Conservation (phyloP, 1,284 basidiomycete species). For the Amylostereum areolatum region DNA sequence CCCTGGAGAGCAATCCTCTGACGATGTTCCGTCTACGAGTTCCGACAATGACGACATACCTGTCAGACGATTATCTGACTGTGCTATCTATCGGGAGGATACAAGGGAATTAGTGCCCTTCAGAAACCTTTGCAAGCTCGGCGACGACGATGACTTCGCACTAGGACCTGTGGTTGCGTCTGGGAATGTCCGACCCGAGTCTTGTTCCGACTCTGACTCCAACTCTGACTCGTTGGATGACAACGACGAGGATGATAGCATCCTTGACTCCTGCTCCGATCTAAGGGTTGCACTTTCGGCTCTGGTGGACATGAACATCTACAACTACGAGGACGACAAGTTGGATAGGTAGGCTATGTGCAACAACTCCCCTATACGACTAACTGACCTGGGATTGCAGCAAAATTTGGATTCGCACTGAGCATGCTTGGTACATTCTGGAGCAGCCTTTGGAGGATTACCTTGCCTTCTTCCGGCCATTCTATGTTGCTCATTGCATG, state of each 20-base stretch:
- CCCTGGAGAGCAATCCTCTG: no score
- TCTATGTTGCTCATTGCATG: constrained; percentile 43
- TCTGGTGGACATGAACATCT: constrained; percentile 9
- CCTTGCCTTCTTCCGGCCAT: constrained; percentile 30
- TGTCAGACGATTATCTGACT: constrained; percentile 3
- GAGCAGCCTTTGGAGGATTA: constrained; percentile 40
- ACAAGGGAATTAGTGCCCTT: background rate
- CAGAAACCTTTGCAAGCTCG: constrained; percentile 5
- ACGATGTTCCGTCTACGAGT: no score
- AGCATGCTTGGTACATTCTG: constrained; percentile 60
- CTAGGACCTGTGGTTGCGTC: constrained; percentile 8
- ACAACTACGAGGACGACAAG: constrained; percentile 15
- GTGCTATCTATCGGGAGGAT: constrained; percentile 4
- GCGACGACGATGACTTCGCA: constrained; percentile 21
- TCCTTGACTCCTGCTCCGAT: no score
- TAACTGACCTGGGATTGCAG: constrained; percentile 14
- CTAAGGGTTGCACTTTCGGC: no score
- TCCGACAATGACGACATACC: constrained; percentile 15
- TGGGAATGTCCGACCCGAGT: background rate
- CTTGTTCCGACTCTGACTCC: background rate
- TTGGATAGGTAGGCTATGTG: constrained; percentile 32
- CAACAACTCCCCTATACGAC: background rate
- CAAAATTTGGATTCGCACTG: constrained; percentile 36
- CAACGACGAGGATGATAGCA: constrained; percentile 28
- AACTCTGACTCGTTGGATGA: constrained; percentile 2